phyloP scores from a whole-genome alignment of 106 monocot genomes.

The Iris macrosiphon region DNA sequence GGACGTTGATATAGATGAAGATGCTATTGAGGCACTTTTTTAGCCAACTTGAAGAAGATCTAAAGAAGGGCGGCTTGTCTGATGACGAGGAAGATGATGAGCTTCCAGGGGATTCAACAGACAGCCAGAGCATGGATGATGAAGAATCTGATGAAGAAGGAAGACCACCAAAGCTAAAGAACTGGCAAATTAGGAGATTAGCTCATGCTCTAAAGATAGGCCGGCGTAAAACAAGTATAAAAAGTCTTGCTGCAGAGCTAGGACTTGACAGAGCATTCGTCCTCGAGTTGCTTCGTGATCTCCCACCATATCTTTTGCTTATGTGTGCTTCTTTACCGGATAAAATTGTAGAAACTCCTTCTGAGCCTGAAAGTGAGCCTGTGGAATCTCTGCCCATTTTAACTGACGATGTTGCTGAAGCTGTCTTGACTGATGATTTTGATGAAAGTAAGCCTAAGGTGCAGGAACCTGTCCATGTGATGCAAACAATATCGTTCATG shows the following conservation, averaged over 20 bases:
- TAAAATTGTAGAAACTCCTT: conserved; percentile 23
- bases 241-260: conserved; percentile 82
- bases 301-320: conserved; percentile 76
- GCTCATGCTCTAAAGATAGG: conserved; percentile 80
- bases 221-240: conserved; percentile 79
- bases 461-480: conserved; percentile 51
- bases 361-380: conserved; percentile 16
- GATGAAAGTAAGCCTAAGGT: conserved; percentile 28
- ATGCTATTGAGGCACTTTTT: conserved; percentile 92
- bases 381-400: conserved; percentile 11
- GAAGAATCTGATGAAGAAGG: conserved; percentile 32
- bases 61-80: conserved; percentile 51
- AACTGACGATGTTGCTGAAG: not conserved
- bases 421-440: too few species aligned
- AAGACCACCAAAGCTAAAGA: conserved; percentile 55
- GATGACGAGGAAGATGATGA: conserved; percentile 46
- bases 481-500: conserved; percentile 46
- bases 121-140: too few species aligned
- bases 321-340: conserved; percentile 76
- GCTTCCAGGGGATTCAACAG: conserved; percentile 5
- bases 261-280: conserved; percentile 76
- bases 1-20: conserved; percentile 56
- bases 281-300: conserved; percentile 84
- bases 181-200: conserved; percentile 81
- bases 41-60: conserved; percentile 72